Evolutionary conservation across 2,329 filamentous ascomycete genomes (phyloP).

Genomic region (Botrytis elliptica): DNA sequence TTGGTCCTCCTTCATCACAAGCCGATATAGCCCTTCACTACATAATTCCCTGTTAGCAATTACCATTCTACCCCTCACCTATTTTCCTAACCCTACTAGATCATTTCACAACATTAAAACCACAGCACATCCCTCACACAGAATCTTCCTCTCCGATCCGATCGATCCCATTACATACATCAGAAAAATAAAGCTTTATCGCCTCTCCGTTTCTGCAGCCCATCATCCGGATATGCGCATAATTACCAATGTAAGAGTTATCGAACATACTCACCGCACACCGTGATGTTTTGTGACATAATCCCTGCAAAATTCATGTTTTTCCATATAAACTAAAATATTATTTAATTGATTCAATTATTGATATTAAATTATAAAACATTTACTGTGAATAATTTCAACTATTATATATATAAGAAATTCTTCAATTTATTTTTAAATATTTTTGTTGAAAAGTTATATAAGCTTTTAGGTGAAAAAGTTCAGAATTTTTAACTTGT

Average conservation of each 20-base stretch:
- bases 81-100: neutral
- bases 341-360: no score
- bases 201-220: slow-evolving; percentile 9
- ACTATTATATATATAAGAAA: no score
- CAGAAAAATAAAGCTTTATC: slow-evolving; percentile 10
- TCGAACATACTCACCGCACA: no score
- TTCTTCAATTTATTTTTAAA: no score
- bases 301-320: no score
- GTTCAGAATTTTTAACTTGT: no score
- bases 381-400: no score
- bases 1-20: neutral
- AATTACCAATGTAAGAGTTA: slow-evolving; percentile 8
- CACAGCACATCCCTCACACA: slow-evolving; percentile 11
- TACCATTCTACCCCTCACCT: slow-evolving; percentile 10
- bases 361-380: no score
- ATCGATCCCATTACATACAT: slow-evolving; percentile 19
- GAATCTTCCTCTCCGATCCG: slow-evolving; percentile 20
- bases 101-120: neutral
- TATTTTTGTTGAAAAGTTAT: no score
- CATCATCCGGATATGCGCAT: neutral
- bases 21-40: neutral
- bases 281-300: no score
- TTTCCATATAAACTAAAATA: no score
- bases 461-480: no score
- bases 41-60: neutral